Percentiles rank a stretch among this genome's conserved stretches.
Conservation (phyloP, 2,329 filamentous ascomycete species). For the Talaromyces sp. region DNA sequence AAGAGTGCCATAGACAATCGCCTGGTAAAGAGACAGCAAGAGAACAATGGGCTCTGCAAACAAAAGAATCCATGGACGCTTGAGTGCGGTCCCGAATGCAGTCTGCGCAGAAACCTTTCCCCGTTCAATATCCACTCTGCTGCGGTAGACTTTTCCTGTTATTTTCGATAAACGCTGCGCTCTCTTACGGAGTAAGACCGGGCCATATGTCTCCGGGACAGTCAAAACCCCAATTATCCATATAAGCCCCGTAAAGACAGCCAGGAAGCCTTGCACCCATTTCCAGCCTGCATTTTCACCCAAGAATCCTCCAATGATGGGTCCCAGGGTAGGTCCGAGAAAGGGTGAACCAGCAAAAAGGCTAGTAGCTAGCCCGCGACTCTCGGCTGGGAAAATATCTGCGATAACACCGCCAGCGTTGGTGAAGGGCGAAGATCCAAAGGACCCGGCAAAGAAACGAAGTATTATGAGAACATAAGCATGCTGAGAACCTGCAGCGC, state of each 20-base stretch:
- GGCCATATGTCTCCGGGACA: conserved; percentile 52
- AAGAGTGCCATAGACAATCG: conserved; percentile 51
- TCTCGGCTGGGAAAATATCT: conserved; percentile 47
- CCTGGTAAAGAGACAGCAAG: conserved; percentile 48
- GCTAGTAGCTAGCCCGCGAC: conserved; percentile 46
- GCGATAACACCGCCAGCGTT: conserved; percentile 53
- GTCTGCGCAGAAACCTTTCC: conserved; percentile 40
- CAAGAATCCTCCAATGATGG: conserved; percentile 51
- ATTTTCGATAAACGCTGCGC: conserved; percentile 47
- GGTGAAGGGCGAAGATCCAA: conserved; percentile 48
- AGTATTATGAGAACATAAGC: conserved; percentile 62
- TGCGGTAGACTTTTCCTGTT: conserved; percentile 48
- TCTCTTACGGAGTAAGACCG: conserved; percentile 50
- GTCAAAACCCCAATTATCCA: conserved; percentile 45
- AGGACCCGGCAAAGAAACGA: conserved; percentile 57
- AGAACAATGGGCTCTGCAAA: conserved; percentile 52
- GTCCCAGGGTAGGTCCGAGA: conserved; percentile 38
- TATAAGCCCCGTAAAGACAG: conserved; percentile 47
- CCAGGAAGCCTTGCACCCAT: conserved; percentile 50
- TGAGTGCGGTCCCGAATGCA: conserved; percentile 46
- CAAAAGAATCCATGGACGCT: conserved; percentile 49
- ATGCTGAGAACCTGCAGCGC: conserved; percentile 57
- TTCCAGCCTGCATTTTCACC: conserved; percentile 49
- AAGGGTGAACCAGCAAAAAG: conserved; percentile 49
- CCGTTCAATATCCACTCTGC: conserved; percentile 35